Percentiles rank a stretch among this genome's conserved stretches.
Evolutionary conservation across 73 alveolate genomes (phyloP).

Genomic region (Paramecium octaurelia): DNA sequence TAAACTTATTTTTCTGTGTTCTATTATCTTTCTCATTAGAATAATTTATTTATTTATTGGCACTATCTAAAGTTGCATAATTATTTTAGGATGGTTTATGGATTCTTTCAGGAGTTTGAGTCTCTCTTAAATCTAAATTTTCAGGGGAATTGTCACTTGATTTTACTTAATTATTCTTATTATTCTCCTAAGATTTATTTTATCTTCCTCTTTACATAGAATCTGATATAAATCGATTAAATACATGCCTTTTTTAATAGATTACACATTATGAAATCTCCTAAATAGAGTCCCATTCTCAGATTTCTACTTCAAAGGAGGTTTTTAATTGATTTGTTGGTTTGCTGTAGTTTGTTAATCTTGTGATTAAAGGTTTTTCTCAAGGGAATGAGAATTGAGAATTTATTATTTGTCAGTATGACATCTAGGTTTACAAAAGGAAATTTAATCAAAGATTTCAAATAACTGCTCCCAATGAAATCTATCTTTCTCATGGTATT

Average conservation of each 20-base stretch:
- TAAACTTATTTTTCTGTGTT: background rate
- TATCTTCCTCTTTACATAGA: background rate
- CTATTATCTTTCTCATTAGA: background rate
- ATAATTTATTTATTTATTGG: background rate
- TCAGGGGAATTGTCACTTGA: background rate
- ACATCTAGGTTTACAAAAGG: background rate
- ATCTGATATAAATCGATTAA: background rate
- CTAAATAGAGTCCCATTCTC: background rate
- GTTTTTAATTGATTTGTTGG: background rate
- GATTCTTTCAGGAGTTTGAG: background rate
- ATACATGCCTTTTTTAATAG: background rate
- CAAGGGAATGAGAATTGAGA: background rate
- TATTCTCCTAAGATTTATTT: background rate
- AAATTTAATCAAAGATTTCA: background rate
- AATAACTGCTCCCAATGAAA: background rate
- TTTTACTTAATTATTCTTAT: background rate
- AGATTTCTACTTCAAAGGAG: background rate
- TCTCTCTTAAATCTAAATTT: background rate
- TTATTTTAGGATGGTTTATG: background rate
- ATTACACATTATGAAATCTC: background rate
- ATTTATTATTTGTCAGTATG: background rate
- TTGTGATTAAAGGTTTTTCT: background rate
- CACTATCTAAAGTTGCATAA: background rate
- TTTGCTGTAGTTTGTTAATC: background rate
- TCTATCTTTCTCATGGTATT: background rate